These are phyloP conservation scores for Hypoxylon intermedium DNA, from an alignment of 495 filamentous ascomycete genomes.

Conservation along the genomic window DNA sequence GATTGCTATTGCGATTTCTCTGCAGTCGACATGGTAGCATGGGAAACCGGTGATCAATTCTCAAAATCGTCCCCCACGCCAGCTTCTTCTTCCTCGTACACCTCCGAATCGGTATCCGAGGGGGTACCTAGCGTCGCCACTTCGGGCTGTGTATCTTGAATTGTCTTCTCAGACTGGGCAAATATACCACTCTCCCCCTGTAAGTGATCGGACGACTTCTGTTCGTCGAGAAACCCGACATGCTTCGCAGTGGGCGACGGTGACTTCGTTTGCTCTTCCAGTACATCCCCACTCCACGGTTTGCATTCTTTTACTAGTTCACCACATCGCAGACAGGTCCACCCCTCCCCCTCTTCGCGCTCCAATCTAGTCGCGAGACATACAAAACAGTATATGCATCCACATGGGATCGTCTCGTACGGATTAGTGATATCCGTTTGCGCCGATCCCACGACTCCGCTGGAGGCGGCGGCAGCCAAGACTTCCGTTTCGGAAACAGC, in stretches of 20 bases:
- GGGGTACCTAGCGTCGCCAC: constrained; percentile 29
- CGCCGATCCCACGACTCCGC: constrained; percentile 82
- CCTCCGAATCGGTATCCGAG: constrained; percentile 48
- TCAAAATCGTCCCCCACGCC: constrained; percentile 49
- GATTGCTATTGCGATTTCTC: not conserved
- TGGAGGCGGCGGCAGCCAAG: constrained; percentile 66
- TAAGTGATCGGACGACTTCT: constrained; percentile 26
- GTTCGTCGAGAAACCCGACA: constrained; percentile 73
- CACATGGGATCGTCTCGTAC: constrained; percentile 89
- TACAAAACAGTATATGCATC: constrained; percentile 95
- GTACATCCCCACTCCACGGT: constrained; percentile 90
- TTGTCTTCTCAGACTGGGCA: constrained; percentile 6
- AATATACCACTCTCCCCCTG: constrained; percentile 30
- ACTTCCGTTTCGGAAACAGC: constrained; percentile 72
- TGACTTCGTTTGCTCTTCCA: constrained; percentile 59
- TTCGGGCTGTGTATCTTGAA: constrained; percentile 14
- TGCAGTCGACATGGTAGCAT: not conserved
- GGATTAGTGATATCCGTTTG: constrained; percentile 96
- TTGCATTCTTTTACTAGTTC: constrained; percentile 85
- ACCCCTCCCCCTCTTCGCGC: constrained; percentile 93
- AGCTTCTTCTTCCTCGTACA: constrained; percentile 55
- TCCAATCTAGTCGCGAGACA: constrained; percentile 91
- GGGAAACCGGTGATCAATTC: constrained; percentile 21
- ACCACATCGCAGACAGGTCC: constrained; percentile 92
- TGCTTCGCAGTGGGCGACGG: constrained; percentile 64